Conservation (phyloP, 768 basidiomycete species). For the Grammothele lineata region DNA sequence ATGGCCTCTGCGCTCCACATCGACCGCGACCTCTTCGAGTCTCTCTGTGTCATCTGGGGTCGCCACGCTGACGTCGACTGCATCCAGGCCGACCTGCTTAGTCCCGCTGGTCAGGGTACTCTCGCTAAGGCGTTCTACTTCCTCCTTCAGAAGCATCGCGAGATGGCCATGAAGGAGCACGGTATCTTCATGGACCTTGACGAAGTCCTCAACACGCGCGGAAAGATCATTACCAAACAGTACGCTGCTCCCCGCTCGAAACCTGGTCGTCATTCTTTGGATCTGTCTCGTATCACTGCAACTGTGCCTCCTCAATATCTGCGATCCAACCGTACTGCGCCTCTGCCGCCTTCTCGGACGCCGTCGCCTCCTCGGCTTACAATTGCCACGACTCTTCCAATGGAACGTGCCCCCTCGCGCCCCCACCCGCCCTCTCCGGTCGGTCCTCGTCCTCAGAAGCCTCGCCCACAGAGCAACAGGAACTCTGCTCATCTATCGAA, state of each 20-base stretch:
- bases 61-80: slow-evolving; percentile 56
- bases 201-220: slow-evolving; percentile 22
- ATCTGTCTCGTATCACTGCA: slow-evolving; percentile 2
- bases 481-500: slow-evolving; percentile 1
- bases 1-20: slow-evolving; percentile 65
- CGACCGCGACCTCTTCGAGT: slow-evolving; percentile 72
- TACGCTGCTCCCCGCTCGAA: slow-evolving; percentile 39
- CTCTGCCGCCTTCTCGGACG: slow-evolving; percentile 26
- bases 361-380: slow-evolving; percentile 23
- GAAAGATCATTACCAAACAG: slow-evolving; percentile 35
- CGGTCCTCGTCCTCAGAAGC: slow-evolving; percentile 41
- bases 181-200: slow-evolving; percentile 40
- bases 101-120: slow-evolving; percentile 63
- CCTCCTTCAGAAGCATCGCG: slow-evolving; percentile 71
- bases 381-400: slow-evolving; percentile 12
- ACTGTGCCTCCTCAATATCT: slow-evolving; percentile 11
- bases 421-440: slow-evolving; percentile 46
- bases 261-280: slow-evolving; percentile 11
- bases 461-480: slow-evolving; percentile 15
- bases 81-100: slow-evolving; percentile 64
- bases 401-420: slow-evolving; percentile 27
- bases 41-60: slow-evolving; percentile 81
- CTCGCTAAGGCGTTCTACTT: slow-evolving; percentile 90
- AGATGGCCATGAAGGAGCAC: slow-evolving; percentile 54
- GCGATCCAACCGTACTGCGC: slow-evolving; percentile 22